Evolutionary conservation across 805 yeast genomes (phyloP), one percentile per base, ranked within the genome.

Genomic region (Saccharomyces kudriavzevii): DNA sequence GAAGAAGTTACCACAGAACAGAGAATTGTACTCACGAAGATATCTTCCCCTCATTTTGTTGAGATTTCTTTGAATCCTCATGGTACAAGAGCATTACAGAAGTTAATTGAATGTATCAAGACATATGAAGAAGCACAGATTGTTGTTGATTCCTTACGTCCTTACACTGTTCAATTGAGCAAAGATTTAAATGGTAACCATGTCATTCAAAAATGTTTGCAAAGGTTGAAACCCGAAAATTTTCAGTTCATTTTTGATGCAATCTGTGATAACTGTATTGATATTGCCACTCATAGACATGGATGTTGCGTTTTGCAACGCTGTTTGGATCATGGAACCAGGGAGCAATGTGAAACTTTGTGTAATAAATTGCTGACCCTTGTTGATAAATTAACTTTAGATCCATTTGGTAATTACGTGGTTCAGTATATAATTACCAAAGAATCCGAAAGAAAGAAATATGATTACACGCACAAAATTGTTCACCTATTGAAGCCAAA

Each of bases 241-340:
- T 80, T 87, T 60, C 94, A 91, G 67, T 92, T 94, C 66, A 88
- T 94, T 55, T 90, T 89, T 67, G 94, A 90, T 65, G 86, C 96
- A 17, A 94, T 94, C 3, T 77, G 84, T 55, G 71, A 70, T 13
- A 78, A 89, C 58, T 85, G 94, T 58, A 77, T 83, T 40, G 85
- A 83, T 54, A 89, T 94, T 53, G 96, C 97, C 4, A 89, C 95
- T 48, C 98, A 94, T 66, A 81, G 97, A 65, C 98, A 94, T 66
- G 99, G 98, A 5, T 94, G 99, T 73, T 92, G 98, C 71, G 98
- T 92, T 26, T 76, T 92, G 54, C 99, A 92, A 72, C 80, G 98
- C 62, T 91, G 98, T 70, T 78, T 94, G 61, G 98, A 94, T 70
- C 88, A 86, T 69, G 97, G 98, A 3, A 79, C 83, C 24, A 71